Conservation (phyloP, 2,329 filamentous ascomycete species). For the Orbilia javanica region DNA sequence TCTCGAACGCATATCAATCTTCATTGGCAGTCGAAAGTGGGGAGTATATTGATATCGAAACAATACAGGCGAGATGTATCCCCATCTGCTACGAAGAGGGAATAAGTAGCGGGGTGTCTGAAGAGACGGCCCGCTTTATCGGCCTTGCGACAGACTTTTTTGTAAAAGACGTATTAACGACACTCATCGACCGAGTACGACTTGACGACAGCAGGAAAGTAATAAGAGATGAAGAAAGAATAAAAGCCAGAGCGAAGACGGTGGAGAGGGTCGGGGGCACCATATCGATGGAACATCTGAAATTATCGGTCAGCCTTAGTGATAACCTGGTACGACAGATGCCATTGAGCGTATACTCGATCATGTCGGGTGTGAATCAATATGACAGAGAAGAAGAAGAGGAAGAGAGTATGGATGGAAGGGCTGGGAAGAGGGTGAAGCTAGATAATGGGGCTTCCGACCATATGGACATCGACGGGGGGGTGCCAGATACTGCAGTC, state of each 20-base stretch:
- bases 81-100: constrained; percentile 77
- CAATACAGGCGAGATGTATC: constrained; percentile 75
- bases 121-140: constrained; percentile 75
- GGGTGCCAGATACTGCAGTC: constrained; percentile 43
- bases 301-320: constrained; percentile 43
- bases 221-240: constrained; percentile 44
- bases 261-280: constrained; percentile 56
- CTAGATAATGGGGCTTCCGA: constrained; percentile 36
- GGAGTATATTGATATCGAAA: constrained; percentile 76
- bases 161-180: constrained; percentile 75
- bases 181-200: constrained; percentile 74
- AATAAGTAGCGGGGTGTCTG: constrained; percentile 71
- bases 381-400: constrained; percentile 51
- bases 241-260: constrained; percentile 38
- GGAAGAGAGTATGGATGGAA: constrained; percentile 17
- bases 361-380: constrained; percentile 40
- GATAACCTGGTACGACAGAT: constrained; percentile 59
- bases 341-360: constrained; percentile 55
- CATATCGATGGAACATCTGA: constrained; percentile 56
- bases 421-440: constrained; percentile 45
- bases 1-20: constrained; percentile 75
- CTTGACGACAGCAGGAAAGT: constrained; percentile 68
- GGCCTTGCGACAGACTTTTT: constrained; percentile 76
- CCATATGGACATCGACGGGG: constrained; percentile 53
- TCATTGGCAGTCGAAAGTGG: constrained; percentile 75